A percentile compares a stretch with the other conserved stretches of the same genome.
phyloP scores from a whole-genome alignment of 192 early-diverging fungal species.

The Dispira simplex region DNA sequence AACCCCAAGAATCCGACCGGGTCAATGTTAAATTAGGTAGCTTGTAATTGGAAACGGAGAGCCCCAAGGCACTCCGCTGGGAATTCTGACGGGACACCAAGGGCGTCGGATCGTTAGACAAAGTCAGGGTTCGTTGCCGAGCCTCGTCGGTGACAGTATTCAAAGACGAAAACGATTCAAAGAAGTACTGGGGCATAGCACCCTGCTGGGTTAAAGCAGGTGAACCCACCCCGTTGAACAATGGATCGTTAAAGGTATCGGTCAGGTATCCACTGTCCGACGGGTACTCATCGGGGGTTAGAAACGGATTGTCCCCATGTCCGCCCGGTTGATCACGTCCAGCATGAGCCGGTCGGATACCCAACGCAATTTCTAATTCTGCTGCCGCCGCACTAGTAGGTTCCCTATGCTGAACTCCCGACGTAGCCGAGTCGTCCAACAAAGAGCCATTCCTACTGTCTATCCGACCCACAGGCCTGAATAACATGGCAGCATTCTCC shows the following conservation, averaged over 20 bases:
- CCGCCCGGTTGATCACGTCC: background rate
- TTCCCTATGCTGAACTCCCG: background rate
- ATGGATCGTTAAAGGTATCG: background rate
- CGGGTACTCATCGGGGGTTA: background rate
- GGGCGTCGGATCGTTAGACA: background rate
- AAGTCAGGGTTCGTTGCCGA: background rate
- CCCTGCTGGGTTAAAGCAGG: background rate
- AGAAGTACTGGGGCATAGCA: background rate
- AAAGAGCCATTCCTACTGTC: background rate
- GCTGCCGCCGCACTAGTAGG: background rate
- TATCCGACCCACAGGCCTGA: background rate
- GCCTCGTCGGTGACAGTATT: background rate
- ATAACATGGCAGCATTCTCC: background rate
- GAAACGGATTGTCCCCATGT: background rate
- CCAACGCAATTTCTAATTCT: no score
- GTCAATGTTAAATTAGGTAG: background rate
- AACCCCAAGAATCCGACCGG: slow-evolving; percentile 10
- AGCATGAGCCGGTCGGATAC: background rate
- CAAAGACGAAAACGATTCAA: background rate
- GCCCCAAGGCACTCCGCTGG: background rate
- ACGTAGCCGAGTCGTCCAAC: background rate
- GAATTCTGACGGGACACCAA: slow-evolving; percentile 1
- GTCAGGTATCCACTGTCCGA: background rate
- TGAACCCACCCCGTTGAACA: background rate
- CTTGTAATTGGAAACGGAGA: background rate